A percentile compares a stretch with the other conserved stretches of the same genome.
These are phyloP conservation scores for Ogataea hybrid DNA, from an alignment of 1,139 yeast genomes.

Conservation along the genomic window DNA sequence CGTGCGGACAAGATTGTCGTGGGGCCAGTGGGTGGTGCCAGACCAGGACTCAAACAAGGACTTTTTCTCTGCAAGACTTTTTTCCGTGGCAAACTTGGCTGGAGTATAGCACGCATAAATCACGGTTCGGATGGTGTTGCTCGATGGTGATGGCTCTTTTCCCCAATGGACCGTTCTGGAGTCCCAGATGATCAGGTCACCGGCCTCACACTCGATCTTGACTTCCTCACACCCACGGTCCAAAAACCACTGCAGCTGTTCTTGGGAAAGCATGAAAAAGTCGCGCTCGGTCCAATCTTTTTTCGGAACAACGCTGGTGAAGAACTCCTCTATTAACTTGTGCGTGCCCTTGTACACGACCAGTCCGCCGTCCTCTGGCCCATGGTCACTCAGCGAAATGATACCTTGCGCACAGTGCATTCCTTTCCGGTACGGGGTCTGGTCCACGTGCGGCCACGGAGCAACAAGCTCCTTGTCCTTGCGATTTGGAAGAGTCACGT, in stretches of 20 bases:
- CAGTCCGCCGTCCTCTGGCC: slow-evolving; percentile 18
- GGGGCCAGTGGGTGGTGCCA: slow-evolving; percentile 33
- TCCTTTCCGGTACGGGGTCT: slow-evolving; percentile 19
- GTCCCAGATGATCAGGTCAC: slow-evolving; percentile 33
- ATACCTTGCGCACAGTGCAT: slow-evolving; percentile 24
- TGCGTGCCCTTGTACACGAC: slow-evolving; percentile 15
- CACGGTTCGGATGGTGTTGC: slow-evolving; percentile 24
- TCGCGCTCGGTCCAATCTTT: slow-evolving; percentile 16
- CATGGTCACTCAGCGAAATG: slow-evolving; percentile 17
- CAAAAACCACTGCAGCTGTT: slow-evolving; percentile 26
- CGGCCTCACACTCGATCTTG: slow-evolving; percentile 27
- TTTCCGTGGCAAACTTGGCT: slow-evolving; percentile 28
- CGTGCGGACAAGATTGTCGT: slow-evolving; percentile 11
- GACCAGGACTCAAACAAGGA: slow-evolving; percentile 24
- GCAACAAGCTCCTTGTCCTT: slow-evolving; percentile 15
- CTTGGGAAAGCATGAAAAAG: slow-evolving; percentile 17
- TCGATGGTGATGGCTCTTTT: slow-evolving; percentile 20
- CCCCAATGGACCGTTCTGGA: slow-evolving; percentile 29
- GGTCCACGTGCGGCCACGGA: slow-evolving; percentile 32
- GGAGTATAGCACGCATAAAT: slow-evolving; percentile 29
- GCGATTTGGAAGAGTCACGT: slow-evolving; percentile 26
- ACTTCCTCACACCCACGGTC: slow-evolving; percentile 19
- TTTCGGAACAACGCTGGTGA: slow-evolving; percentile 21
- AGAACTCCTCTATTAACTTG: slow-evolving; percentile 22
- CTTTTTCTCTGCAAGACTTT: slow-evolving; percentile 20